These are phyloP conservation scores for Penicillium sp. DNA, from an alignment of 2,329 filamentous ascomycete genomes.

Conservation along the genomic window DNA sequence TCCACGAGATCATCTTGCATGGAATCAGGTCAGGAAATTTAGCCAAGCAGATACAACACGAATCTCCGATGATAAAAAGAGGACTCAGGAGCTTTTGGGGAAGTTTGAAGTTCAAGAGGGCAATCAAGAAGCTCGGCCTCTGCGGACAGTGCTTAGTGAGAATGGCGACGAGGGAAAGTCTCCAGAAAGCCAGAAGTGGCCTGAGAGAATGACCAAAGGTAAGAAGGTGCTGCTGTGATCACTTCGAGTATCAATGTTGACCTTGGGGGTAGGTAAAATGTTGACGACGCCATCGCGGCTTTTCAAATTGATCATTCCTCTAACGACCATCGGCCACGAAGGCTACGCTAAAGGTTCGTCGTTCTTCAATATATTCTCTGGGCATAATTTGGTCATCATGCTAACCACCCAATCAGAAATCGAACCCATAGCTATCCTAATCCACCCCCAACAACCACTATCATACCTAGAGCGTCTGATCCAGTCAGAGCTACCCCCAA, in stretches of 20 bases:
- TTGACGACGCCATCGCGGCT: conserved; percentile 76
- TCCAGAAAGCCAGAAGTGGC: conserved; percentile 10
- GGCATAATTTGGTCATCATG: background rate
- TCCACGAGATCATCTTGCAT: background rate
- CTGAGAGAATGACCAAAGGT: conserved; percentile 62
- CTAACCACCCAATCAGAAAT: conserved; percentile 48
- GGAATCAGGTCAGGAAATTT: conserved; percentile 13
- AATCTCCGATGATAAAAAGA: conserved; percentile 27
- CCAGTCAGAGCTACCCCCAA: conserved; percentile 76
- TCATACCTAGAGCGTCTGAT: conserved; percentile 88
- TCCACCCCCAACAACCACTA: conserved; percentile 86
- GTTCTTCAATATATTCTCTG: background rate
- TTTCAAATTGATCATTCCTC: conserved; percentile 75
- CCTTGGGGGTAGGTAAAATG: conserved; percentile 60
- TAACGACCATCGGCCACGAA: conserved; percentile 61
- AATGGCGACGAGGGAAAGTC: conserved; percentile 23
- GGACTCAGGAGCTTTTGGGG: conserved; percentile 34
- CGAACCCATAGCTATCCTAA: conserved; percentile 79
- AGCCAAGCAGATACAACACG: conserved; percentile 18
- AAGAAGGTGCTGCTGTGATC: background rate
- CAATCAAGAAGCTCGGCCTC: conserved; percentile 19
- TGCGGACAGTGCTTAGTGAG: conserved; percentile 28
- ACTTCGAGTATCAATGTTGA: conserved; percentile 1
- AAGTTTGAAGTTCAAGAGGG: conserved; percentile 41
- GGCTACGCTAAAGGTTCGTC: conserved; percentile 54